Percentiles rank a stretch among this genome's conserved stretches.
Evolutionary conservation across 495 filamentous ascomycete species (phyloP).

Genomic region (Talaromyces ruber): DNA sequence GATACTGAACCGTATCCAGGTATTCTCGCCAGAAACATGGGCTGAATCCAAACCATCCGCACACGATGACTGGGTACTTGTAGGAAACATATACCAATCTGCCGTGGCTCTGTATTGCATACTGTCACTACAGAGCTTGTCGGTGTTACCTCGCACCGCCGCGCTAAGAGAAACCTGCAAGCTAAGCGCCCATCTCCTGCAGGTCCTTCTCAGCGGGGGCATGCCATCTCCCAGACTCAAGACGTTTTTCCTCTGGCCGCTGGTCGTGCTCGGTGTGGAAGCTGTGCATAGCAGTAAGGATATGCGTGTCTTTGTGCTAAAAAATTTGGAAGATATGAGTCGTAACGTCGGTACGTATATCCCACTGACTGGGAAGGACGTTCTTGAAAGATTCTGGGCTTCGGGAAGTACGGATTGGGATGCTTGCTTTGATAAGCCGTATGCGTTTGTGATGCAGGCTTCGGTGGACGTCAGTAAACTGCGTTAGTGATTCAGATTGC

Average conservation of each 20-base stretch:
- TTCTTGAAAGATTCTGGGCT: slow-evolving; percentile 23
- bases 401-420: slow-evolving; percentile 20
- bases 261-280: slow-evolving; percentile 24
- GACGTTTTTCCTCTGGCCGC: slow-evolving; percentile 22
- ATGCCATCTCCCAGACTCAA: slow-evolving; percentile 10
- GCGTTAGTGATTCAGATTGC: neutral
- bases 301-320: slow-evolving; percentile 15
- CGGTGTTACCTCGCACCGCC: slow-evolving; percentile 11
- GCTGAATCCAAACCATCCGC: slow-evolving; percentile 13
- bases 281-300: slow-evolving; percentile 9
- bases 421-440: slow-evolving; percentile 23
- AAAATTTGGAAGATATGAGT: slow-evolving; percentile 13
- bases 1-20: slow-evolving; percentile 13
- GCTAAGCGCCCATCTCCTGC: slow-evolving; percentile 8
- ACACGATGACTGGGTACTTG: slow-evolving; percentile 17
- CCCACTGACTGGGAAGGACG: slow-evolving; percentile 14
- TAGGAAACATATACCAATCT: slow-evolving; percentile 17
- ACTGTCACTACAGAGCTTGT: slow-evolving; percentile 18
- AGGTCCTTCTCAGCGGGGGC: slow-evolving; percentile 11
- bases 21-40: slow-evolving; percentile 18
- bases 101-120: slow-evolving; percentile 24
- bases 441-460: slow-evolving; percentile 2
- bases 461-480: neutral
- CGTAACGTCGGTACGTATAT: slow-evolving; percentile 12
- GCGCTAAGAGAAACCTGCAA: slow-evolving; percentile 6